phyloP scores from a whole-genome alignment of 176 grass and related monocot genomes.

The Aegilops speltoides region DNA sequence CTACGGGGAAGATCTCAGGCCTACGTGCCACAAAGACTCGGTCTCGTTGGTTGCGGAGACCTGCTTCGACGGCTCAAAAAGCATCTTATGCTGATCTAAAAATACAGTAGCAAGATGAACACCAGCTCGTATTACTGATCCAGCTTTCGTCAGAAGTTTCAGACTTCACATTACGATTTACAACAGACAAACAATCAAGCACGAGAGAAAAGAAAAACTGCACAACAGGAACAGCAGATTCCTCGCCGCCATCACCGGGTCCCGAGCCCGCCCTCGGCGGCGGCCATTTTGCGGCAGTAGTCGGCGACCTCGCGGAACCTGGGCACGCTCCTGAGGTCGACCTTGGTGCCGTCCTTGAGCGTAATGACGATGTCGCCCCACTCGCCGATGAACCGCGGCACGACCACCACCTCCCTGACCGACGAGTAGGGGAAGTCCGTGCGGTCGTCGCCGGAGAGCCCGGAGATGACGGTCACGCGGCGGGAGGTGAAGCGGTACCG shows the following conservation, averaged over 20 bases:
- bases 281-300: constrained; percentile 71
- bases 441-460: constrained; percentile 79
- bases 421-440: constrained; percentile 89
- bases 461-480: constrained; percentile 80
- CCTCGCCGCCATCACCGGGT: not conserved
- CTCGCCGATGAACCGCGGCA: constrained; percentile 91
- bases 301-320: constrained; percentile 90
- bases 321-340: constrained; percentile 94
- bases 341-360: constrained; percentile 84
- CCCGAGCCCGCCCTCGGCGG: constrained; percentile 39
- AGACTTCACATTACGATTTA: not conserved
- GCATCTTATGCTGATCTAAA: too few species aligned
- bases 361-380: constrained; percentile 97
- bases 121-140: not conserved
- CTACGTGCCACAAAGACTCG: too few species aligned
- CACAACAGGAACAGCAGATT: not conserved
- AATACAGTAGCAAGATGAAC: not conserved
- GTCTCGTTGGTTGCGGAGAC: too few species aligned
- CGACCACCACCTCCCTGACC: constrained; percentile 62
- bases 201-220: not conserved
- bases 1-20: too few species aligned
- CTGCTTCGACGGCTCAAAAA: too few species aligned
- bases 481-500: constrained; percentile 90
- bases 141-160: not conserved
- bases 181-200: not conserved